These are phyloP conservation scores for Salvia sclarea DNA, from an alignment of 305 asterid genomes.

Conservation along the genomic window DNA sequence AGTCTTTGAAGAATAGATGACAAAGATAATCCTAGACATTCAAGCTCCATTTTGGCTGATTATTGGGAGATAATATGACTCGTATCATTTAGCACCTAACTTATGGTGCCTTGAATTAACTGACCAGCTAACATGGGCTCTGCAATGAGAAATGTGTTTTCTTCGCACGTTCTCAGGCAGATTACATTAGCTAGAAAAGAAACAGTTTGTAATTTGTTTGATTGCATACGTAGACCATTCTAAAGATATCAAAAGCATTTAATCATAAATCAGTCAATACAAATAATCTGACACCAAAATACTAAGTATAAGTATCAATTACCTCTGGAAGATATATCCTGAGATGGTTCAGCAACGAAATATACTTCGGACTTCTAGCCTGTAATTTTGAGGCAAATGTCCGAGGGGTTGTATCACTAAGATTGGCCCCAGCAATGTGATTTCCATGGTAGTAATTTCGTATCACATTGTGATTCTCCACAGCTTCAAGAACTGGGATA, in stretches of 20 bases:
- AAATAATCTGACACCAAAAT: conserved; percentile 11
- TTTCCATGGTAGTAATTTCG: conserved; percentile 94
- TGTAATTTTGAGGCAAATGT: conserved; percentile 90
- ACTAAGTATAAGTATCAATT: conserved; percentile 26
- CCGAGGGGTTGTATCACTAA: conserved; percentile 78
- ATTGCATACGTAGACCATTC: not conserved
- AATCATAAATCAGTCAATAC: conserved; percentile 9
- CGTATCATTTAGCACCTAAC: not conserved
- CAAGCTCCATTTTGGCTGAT: conserved; percentile 21
- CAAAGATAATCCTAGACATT: conserved; percentile 11
- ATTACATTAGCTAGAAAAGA: conserved; percentile 16
- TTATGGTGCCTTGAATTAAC: not conserved
- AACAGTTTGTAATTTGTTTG: conserved; percentile 17
- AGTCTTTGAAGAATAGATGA: conserved; percentile 2
- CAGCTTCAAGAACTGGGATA: conserved; percentile 98
- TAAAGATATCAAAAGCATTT: no score
- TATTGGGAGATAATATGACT: conserved; percentile 14
- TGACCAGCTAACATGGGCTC: conserved; percentile 5
- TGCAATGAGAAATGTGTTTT: conserved; percentile 1
- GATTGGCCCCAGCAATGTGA: conserved; percentile 83
- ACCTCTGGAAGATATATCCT: conserved; percentile 99
- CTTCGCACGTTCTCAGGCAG: not conserved
- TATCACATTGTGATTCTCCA: conserved; percentile 78
- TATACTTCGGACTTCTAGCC: conserved; percentile 94
- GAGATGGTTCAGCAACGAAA: conserved; percentile 94